Evolutionary conservation across 768 basidiomycete genomes (phyloP).

Genomic region (Phanerochaete sordida): DNA sequence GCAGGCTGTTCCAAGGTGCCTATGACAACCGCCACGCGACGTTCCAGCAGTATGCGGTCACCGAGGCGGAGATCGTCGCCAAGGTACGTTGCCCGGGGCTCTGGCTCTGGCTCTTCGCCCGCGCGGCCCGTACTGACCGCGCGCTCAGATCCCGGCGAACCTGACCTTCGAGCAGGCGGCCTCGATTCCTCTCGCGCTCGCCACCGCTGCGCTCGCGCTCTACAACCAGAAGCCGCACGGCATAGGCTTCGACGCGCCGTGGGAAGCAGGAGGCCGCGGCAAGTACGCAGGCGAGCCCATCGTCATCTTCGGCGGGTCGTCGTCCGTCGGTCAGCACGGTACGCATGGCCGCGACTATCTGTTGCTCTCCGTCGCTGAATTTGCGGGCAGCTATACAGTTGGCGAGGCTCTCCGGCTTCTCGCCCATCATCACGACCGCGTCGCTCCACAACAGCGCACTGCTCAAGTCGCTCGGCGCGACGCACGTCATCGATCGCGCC

Average conservation of each 20-base stretch:
- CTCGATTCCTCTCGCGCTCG: constrained; percentile 26
- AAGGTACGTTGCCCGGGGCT: no score
- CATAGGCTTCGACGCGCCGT: not conserved
- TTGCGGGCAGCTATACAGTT: constrained; percentile 2
- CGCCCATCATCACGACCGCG: constrained; percentile 28
- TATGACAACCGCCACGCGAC: constrained; percentile 17
- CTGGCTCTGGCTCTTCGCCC: not conserved
- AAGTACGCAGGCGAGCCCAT: constrained; percentile 29
- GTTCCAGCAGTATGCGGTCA: constrained; percentile 23
- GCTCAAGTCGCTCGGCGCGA: constrained; percentile 25
- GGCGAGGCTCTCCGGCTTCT: constrained; percentile 11
- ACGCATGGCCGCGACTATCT: not conserved
- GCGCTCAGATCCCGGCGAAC: constrained; percentile 22
- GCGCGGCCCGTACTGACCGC: not conserved
- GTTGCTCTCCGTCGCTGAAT: no score
- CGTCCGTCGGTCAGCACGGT: constrained; percentile 38
- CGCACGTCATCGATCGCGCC: constrained; percentile 27
- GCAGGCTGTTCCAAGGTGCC: constrained; percentile 8
- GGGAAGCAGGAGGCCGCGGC: constrained; percentile 11
- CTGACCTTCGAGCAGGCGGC: constrained; percentile 27
- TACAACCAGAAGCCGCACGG: constrained; percentile 6
- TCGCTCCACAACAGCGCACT: constrained; percentile 21
- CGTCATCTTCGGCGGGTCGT: constrained; percentile 35
- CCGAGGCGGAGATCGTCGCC: constrained; percentile 20
- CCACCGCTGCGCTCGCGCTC: constrained; percentile 22